A percentile compares a stretch with the other conserved stretches of the same genome.
These are phyloP conservation scores for Cladosporium sp. DNA, from an alignment of 2,329 filamentous ascomycete genomes.

Conservation along the genomic window DNA sequence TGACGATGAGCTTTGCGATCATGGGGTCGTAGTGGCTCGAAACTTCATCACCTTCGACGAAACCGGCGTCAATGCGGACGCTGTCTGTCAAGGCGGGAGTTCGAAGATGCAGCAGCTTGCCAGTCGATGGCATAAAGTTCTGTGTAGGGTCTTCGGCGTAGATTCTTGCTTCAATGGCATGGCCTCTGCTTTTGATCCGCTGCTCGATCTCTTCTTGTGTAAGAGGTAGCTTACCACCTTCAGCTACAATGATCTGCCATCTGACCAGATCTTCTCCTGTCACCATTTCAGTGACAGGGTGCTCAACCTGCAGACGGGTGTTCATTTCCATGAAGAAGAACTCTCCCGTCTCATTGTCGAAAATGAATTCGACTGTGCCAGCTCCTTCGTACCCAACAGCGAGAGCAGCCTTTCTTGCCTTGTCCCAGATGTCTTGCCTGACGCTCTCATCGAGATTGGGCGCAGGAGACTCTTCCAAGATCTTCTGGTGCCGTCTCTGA, in stretches of 20 bases:
- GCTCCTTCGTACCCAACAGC: slow-evolving; percentile 64
- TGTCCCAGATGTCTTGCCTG: slow-evolving; percentile 62
- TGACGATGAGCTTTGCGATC: slow-evolving; percentile 96
- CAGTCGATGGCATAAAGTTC: slow-evolving; percentile 92
- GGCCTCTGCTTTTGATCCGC: slow-evolving; percentile 69
- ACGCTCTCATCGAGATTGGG: slow-evolving; percentile 57
- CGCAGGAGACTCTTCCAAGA: slow-evolving; percentile 62
- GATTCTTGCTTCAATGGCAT: slow-evolving; percentile 91
- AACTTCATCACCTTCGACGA: slow-evolving; percentile 84
- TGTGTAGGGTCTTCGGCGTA: slow-evolving; percentile 92
- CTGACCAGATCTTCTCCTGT: slow-evolving; percentile 77
- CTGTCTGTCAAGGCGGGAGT: slow-evolving; percentile 67
- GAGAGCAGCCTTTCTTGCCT: slow-evolving; percentile 58
- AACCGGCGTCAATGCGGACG: slow-evolving; percentile 88
- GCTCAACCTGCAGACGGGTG: slow-evolving; percentile 88
- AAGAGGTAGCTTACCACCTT: slow-evolving; percentile 62
- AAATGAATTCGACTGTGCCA: slow-evolving; percentile 66
- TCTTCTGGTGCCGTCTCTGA: slow-evolving; percentile 62
- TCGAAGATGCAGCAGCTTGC: slow-evolving; percentile 75
- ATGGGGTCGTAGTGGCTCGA: slow-evolving; percentile 96
- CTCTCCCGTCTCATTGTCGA: slow-evolving; percentile 61
- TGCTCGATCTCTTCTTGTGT: slow-evolving; percentile 62
- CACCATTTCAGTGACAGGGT: slow-evolving; percentile 84
- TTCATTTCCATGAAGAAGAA: slow-evolving; percentile 74
- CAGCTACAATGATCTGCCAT: slow-evolving; percentile 89